Evolutionary conservation across 805 yeast genomes (phyloP), one percentile per base, ranked within the genome.

Genomic region (Starmerella etchellsii): DNA sequence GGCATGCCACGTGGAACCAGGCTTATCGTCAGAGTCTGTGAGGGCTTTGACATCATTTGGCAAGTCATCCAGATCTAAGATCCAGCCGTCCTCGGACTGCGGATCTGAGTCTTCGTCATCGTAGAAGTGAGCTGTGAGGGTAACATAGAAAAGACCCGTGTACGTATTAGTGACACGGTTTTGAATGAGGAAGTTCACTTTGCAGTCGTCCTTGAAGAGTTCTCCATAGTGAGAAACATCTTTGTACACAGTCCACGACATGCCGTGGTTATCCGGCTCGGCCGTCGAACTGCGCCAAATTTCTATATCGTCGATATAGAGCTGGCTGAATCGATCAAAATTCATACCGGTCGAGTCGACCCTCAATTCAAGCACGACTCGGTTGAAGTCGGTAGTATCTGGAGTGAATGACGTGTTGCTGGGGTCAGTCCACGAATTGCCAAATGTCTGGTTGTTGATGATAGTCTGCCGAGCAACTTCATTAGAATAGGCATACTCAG

Each of bases 241-340:
- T 54, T 81, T 84, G 25, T 67, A 61, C 32, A 69, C 62, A 15
- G 80, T 70, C 52, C 65, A 71, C 9, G 72, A 68, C 2, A 60
- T 50, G 16, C 58, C 57, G 62, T 69, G 53, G 54, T 77, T 57
- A 46, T 70, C 73, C 1, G 94, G 94, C 59, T 83, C 94, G 14
- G 81, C 75, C 2, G 94, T 84, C 2, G 88, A 78, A 1, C 83
- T 76, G 59, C 94, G 71, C 94, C 94, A 83, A 30, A 83, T 62
- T 47, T 81, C 81, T 14, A 69, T 64, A 25, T 76, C 81, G 15
- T 57, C 62, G 9, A 63, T 21, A 36, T 55, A 62, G 14, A 63
- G 32, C 36, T 56, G 56, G 13, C 56, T 63, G 36, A 63, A 50
- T 7, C 67, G 55, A 45, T 63, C 67, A 39, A 53, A 63, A 45